A percentile compares a stretch with the other conserved stretches of the same genome.
These are phyloP conservation scores for Chlamydomonas eustigma DNA, from an alignment of 139 green algal species.

Conservation along the genomic window DNA sequence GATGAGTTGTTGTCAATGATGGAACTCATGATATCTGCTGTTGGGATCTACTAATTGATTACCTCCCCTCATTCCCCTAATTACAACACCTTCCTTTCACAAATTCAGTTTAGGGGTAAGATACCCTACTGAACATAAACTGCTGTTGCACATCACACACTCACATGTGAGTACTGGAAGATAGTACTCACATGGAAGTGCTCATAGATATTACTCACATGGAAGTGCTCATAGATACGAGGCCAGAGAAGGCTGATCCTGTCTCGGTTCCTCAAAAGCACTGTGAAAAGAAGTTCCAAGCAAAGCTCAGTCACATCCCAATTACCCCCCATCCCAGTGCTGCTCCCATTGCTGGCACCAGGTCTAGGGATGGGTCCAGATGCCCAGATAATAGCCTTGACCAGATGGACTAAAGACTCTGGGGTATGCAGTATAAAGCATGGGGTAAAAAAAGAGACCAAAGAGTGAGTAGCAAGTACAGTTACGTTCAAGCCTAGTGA, in stretches of 20 bases:
- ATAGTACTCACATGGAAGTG: too few species aligned
- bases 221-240: conserved; percentile 69
- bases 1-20: too few species aligned
- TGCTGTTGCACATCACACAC: too few species aligned
- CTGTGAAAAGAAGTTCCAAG: conserved; percentile 83
- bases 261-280: conserved; percentile 88
- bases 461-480: too few species aligned
- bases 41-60: too few species aligned
- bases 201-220: conserved; percentile 22
- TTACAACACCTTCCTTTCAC: too few species aligned
- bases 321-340: background rate
- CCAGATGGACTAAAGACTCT: conserved; percentile 75
- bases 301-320: conserved; percentile 76
- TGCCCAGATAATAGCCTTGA: conserved; percentile 71
- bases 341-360: background rate
- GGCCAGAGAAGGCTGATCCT: conserved; percentile 81
- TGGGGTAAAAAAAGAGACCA: background rate
- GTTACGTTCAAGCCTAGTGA: too few species aligned
- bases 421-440: background rate
- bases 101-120: too few species aligned
- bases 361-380: conserved; percentile 44
- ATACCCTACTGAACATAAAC: too few species aligned
- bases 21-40: too few species aligned
- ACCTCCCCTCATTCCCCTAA: too few species aligned
- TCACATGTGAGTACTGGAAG: too few species aligned